These are phyloP conservation scores for Ogataea angusta DNA, from an alignment of 805 yeast species.

Conservation along the genomic window DNA sequence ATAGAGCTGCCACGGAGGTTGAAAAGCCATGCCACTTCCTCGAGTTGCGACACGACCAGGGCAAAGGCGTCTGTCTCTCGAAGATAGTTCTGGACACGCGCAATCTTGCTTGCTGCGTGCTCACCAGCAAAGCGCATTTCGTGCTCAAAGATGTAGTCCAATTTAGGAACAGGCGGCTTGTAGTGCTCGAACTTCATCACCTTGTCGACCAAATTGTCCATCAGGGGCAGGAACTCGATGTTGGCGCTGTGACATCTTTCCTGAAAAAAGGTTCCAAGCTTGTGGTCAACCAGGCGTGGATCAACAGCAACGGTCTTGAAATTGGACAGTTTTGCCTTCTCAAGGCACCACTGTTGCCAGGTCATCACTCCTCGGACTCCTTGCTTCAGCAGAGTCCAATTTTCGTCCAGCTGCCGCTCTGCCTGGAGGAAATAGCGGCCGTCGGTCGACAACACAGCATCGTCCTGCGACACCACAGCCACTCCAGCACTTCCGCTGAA, in stretches of 20 bases:
- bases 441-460: slow-evolving; percentile 85
- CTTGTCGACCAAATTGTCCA: slow-evolving; percentile 65
- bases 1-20: slow-evolving; percentile 64
- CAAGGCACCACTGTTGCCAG: slow-evolving; percentile 79
- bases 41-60: slow-evolving; percentile 49
- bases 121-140: slow-evolving; percentile 42
- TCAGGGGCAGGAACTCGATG: slow-evolving; percentile 48
- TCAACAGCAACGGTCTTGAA: slow-evolving; percentile 72
- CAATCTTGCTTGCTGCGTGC: slow-evolving; percentile 35
- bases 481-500: slow-evolving; percentile 94
- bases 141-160: slow-evolving; percentile 35
- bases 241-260: slow-evolving; percentile 32
- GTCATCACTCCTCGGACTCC: slow-evolving; percentile 66
- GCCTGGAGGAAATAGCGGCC: slow-evolving; percentile 96
- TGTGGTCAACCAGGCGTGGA: slow-evolving; percentile 64
- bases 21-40: slow-evolving; percentile 52
- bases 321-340: slow-evolving; percentile 46
- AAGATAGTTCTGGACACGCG: slow-evolving; percentile 29
- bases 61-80: slow-evolving; percentile 35
- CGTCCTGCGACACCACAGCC: slow-evolving; percentile 68
- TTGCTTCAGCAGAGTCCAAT: slow-evolving; percentile 80
- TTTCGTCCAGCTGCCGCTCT: slow-evolving; percentile 67
- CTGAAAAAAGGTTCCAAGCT: slow-evolving; percentile 41
- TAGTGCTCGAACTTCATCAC: slow-evolving; percentile 54
- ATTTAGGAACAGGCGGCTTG: slow-evolving; percentile 14